phyloP scores from a whole-genome alignment of 2,329 filamentous ascomycete species.

The Trichoderma sp. region DNA sequence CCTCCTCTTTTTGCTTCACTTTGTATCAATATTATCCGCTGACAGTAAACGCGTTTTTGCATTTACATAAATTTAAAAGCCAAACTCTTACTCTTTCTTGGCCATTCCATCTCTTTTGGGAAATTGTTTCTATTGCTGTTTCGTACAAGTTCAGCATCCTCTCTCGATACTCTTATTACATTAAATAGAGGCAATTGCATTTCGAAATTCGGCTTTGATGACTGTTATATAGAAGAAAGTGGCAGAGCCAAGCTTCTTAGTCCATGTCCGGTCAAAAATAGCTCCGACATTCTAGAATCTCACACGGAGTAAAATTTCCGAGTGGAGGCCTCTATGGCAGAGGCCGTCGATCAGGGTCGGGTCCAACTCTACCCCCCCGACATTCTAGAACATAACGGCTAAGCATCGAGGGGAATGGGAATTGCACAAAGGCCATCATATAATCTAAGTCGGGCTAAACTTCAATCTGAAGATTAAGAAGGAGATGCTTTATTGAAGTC shows the following conservation, averaged over 20 bases:
- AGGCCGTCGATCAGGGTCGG: background rate
- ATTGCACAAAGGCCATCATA: background rate
- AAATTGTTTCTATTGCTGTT: too few species aligned
- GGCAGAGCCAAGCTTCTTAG: background rate
- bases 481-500: background rate
- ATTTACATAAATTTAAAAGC: background rate
- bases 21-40: background rate
- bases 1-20: background rate
- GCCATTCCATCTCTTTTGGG: too few species aligned
- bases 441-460: background rate
- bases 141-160: too few species aligned
- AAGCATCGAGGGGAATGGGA: background rate
- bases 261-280: background rate
- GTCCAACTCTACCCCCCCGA: background rate
- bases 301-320: background rate
- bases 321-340: background rate
- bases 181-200: too few species aligned
- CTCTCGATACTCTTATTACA: too few species aligned
- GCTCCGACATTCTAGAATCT: background rate
- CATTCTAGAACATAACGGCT: background rate
- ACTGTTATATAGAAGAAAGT: background rate
- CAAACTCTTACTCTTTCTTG: background rate
- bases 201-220: background rate
- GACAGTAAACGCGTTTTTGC: background rate
- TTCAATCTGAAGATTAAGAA: background rate